Evolutionary conservation across 1,284 basidiomycete genomes (phyloP), one percentile per base, ranked within the genome.

Genomic region (Athelia psychrophila): DNA sequence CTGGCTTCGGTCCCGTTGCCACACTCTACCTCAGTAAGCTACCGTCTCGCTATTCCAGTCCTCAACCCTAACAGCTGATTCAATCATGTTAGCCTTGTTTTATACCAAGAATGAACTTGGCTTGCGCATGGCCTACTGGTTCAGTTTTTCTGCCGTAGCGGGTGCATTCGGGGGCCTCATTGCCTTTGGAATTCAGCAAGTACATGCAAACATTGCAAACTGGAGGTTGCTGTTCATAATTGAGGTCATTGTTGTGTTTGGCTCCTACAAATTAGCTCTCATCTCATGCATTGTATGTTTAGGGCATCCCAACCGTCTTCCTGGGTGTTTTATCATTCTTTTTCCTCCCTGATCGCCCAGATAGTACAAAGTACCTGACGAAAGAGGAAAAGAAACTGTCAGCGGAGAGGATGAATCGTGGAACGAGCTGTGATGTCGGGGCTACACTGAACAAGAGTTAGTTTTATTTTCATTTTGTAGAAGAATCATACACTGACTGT

Each of bases 191-290:
- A 73, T 90, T 9, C 80, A 87, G 58, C 75, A 86, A 58, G 75
- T 74, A 4, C 67, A 83, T 55, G 59, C 73, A 8, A 60, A 75
- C 2, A 65, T 87, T 33, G 64, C 73, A 16, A 76, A 82, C 48
- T 90, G 86, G 86, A 76, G 81, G 51, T 68, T 91, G 6, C 67
- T 91, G 15, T 92, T 93, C 70, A 78, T 93, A 49, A 78, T 95
- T 51, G 93, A 86, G 78, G 89, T 76, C 4, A 56, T 58, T 4
- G 30, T 33, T 33, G 15, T 24, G 12, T 8, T n/a, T n/a, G n/a
- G 6, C 8, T 22, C 38, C 9, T 18, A 42, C n/a, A 42, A 8
- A 6, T 42, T 42, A 8, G 5, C 20, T n/a, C 38, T 18, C 38
- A 9, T n/a, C 45, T 20, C 36, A 36, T 45, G 16, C 6, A 3